phyloP scores from a whole-genome alignment of 352 stramenopile genomes.

The Saprolegnia parasitica region DNA sequence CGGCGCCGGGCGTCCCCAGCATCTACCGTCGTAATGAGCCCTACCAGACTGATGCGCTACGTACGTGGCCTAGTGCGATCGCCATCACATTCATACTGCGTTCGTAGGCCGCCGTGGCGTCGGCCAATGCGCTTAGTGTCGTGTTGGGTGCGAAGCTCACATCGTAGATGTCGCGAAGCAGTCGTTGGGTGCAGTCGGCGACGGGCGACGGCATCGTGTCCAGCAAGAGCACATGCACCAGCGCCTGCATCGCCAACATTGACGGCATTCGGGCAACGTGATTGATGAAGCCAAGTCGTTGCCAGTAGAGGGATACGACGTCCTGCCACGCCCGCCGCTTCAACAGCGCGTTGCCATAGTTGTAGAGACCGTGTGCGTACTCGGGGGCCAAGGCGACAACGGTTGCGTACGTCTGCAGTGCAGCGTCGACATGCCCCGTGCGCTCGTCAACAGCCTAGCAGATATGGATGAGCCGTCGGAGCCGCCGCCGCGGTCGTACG shows the following conservation, averaged over 20 bases:
- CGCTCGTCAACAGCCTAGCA: background rate
- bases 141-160: background rate
- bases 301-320: background rate
- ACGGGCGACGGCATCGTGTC: too few species aligned
- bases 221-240: background rate
- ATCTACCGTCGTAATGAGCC: too few species aligned
- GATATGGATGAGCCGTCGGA: background rate
- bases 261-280: background rate
- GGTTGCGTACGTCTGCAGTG: background rate
- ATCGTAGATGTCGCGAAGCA: background rate
- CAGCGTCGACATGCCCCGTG: background rate
- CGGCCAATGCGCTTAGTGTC: background rate
- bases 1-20: too few species aligned
- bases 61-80: too few species aligned
- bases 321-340: background rate
- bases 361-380: conserved; percentile 1
- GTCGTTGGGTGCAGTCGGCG: background rate
- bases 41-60: too few species aligned
- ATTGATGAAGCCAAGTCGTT: background rate
- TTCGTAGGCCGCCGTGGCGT: background rate
- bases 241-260: background rate
- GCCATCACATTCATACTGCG: background rate
- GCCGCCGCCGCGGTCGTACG: background rate
- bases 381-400: background rate
- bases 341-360: conserved; percentile 1